Base-by-base conservation (phyloP, 148 eudicot genomes). In the Silene conica region DNA sequence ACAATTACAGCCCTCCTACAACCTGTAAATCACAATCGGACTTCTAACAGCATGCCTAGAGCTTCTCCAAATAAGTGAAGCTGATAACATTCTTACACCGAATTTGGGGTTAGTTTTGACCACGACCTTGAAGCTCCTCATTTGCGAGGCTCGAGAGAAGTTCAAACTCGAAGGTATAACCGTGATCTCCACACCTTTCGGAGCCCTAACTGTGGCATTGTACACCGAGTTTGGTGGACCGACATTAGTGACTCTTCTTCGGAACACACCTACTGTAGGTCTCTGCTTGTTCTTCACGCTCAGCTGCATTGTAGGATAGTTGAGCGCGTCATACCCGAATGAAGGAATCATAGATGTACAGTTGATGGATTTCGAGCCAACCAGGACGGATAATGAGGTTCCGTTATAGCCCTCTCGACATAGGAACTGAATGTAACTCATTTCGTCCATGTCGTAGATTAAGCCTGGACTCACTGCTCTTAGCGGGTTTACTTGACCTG, bases 251-350 rank as follows among this genome's bases (percentile, higher is more conserved):
- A 91, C 97, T 22, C 76, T 82, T 79, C 98, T 85, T 56, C 84
- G 73, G 67, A 93, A 91, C 46, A 84, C 81, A 8, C 79, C 85
- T 16, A 73, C 64, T 46, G 76, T 79, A 0, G 86, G 74, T 41
- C 59, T 80, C 50, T 85, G 74, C 69, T 74, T 45, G 72, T 63
- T 78, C 34, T 77, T 82, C 59, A 89, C 16, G 48, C 74, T 57
- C 12, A 91, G 85, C 74, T 93, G 98, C 86, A 93, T 93, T n/a
- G 87, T 91, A 3, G 98, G 98, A 52, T 93, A 93, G 84, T 93
- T 93, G 55, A 93, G 80, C 59, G 95, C 89, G 31, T 93, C 98
- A 67, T 85, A 80, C 25, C 94, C 88, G 4, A 64, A 69, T 13
- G 87, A 80, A 61, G 95, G 98, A 22, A 91, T 72, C 69, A 91